Conservation (phyloP, 1,139 yeast species). For the Candida frijolesensis region DNA sequence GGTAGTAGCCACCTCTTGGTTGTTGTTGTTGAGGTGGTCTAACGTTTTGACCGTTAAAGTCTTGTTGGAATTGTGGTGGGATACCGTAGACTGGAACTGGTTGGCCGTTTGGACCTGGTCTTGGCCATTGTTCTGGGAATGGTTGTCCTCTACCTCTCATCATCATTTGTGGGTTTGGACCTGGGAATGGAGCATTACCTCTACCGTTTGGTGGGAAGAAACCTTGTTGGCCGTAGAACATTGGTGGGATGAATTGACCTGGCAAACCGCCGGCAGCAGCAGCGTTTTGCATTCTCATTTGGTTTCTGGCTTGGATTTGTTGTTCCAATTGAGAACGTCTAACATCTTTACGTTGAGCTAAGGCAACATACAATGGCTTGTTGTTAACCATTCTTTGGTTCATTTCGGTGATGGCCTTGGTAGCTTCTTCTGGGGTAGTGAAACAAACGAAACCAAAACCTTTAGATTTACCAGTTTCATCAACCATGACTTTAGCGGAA, state of each 20-base stretch:
- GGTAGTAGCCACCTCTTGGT: slow-evolving; percentile 46
- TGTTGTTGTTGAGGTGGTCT: slow-evolving; percentile 20
- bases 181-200: slow-evolving; percentile 79
- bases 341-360: slow-evolving; percentile 98
- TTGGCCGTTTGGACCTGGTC: slow-evolving; percentile 77
- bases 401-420: slow-evolving; percentile 98
- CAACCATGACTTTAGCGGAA: slow-evolving; percentile 95
- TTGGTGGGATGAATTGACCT: slow-evolving; percentile 94
- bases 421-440: slow-evolving; percentile 98
- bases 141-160: slow-evolving; percentile 74
- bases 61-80: slow-evolving; percentile 58
- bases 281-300: slow-evolving; percentile 96
- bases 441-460: slow-evolving; percentile 99
- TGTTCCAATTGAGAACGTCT: slow-evolving; percentile 97
- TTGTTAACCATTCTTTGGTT: slow-evolving; percentile 95
- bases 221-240: slow-evolving; percentile 91
- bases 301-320: slow-evolving; percentile 98
- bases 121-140: slow-evolving; percentile 65
- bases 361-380: slow-evolving; percentile 97
- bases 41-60: slow-evolving; percentile 38
- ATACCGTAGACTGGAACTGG: slow-evolving; percentile 80
- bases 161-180: slow-evolving; percentile 88
- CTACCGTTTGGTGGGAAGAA: slow-evolving; percentile 80
- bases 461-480: slow-evolving; percentile 92
- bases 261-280: slow-evolving; percentile 87